Conservation (phyloP, 352 stramenopile species). For the Phytophthora citricola region DNA sequence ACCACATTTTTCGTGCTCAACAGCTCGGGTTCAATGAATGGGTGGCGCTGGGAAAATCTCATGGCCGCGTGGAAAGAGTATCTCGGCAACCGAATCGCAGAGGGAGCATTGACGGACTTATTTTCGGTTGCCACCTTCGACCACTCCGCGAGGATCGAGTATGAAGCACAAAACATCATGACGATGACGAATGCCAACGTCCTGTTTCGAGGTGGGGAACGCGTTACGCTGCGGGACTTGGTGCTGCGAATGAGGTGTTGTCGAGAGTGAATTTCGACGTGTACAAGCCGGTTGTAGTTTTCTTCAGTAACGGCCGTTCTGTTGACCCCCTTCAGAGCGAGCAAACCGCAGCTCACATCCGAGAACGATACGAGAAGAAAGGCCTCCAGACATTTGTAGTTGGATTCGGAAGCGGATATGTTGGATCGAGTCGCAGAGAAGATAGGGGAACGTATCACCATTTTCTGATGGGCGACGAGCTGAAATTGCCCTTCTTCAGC, state of each 20-base stretch:
- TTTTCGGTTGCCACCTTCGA: conserved; percentile 81
- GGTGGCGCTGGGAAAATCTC: conserved; percentile 61
- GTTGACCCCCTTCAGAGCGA: conserved; percentile 50
- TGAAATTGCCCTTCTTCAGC: conserved; percentile 77
- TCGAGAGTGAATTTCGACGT: conserved; percentile 64
- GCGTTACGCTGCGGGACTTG: conserved; percentile 57
- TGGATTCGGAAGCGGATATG: conserved; percentile 59
- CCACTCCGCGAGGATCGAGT: conserved; percentile 45
- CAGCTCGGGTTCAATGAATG: conserved; percentile 76
- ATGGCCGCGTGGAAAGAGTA: conserved; percentile 68
- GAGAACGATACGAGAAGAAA: conserved; percentile 61
- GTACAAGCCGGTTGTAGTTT: conserved; percentile 76
- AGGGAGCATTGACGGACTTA: conserved; percentile 62
- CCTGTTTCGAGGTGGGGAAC: conserved; percentile 57
- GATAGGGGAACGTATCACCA: conserved; percentile 70
- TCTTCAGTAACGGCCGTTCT: conserved; percentile 82
- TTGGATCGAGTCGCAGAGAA: conserved; percentile 62
- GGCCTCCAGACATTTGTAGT: conserved; percentile 69
- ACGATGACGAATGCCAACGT: conserved; percentile 40
- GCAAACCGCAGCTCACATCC: conserved; percentile 60
- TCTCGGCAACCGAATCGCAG: conserved; percentile 67
- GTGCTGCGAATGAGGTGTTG: conserved; percentile 66
- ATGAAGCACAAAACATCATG: conserved; percentile 65
- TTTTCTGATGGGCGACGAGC: conserved; percentile 64
- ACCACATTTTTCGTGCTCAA: conserved; percentile 85